Conservation (phyloP, 1,284 basidiomycete genomes). For the Porodaedalea pini region DNA sequence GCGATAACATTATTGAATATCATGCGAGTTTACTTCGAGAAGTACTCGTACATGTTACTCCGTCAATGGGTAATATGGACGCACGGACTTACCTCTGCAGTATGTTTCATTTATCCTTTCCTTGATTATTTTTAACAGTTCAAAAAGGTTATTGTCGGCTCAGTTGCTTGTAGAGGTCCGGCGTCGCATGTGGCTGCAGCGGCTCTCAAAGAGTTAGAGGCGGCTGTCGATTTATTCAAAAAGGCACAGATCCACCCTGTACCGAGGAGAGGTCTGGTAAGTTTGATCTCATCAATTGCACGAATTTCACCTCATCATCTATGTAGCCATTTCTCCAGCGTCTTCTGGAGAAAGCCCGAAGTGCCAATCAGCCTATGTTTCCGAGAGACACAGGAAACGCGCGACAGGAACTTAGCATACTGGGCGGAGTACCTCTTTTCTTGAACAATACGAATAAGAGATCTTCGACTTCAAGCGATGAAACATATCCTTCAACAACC, state of each 20-base stretch:
- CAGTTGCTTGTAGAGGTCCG: constrained; percentile 22
- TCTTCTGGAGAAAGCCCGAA: constrained; percentile 8
- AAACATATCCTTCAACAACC: background rate
- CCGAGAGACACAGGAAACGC: background rate
- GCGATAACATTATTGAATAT: constrained; percentile 14
- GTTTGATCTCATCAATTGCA: background rate
- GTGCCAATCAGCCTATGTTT: constrained; percentile 1
- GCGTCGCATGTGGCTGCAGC: constrained; percentile 15
- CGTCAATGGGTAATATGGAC: constrained; percentile 18
- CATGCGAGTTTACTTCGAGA: constrained; percentile 9
- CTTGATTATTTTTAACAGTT: background rate
- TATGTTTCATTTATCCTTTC: background rate
- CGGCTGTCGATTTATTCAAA: constrained; percentile 12
- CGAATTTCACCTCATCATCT: background rate
- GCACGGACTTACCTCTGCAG: constrained; percentile 8
- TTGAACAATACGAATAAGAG: background rate
- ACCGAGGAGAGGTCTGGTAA: constrained; percentile 12
- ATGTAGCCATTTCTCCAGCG: constrained; percentile 14
- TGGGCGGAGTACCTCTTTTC: constrained; percentile 8
- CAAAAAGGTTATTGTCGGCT: constrained; percentile 22
- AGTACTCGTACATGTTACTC: constrained; percentile 5
- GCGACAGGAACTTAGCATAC: constrained; percentile 9
- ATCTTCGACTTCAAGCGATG: background rate
- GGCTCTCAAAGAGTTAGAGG: constrained; percentile 21
- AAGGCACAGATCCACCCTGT: constrained; percentile 18